phyloP scores from a whole-genome alignment of 2,329 filamentous ascomycete genomes.

The Sporothrix pallida region DNA sequence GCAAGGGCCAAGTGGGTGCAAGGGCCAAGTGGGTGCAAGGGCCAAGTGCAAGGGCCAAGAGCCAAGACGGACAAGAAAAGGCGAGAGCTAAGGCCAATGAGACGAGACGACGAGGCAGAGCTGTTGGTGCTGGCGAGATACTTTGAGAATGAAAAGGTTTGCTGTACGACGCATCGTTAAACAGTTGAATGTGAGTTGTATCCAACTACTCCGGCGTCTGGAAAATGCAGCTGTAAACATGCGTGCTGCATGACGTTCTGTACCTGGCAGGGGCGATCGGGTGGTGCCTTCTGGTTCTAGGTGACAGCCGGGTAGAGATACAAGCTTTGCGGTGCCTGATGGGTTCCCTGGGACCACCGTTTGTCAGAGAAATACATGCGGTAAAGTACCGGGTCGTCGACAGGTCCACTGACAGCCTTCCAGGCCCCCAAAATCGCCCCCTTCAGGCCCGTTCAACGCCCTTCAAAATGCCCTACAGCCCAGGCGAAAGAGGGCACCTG shows the following conservation, averaged over 20 bases:
- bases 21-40: neutral
- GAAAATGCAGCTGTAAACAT: neutral
- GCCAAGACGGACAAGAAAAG: neutral
- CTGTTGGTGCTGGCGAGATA: neutral
- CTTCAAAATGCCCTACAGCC: neutral
- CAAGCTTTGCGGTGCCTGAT: constrained; percentile 19
- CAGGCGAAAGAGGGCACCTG: constrained; percentile 2
- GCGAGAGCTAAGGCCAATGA: neutral
- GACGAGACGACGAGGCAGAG: neutral
- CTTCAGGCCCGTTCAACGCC: neutral
- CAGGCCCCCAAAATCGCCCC: too few relatives aligned
- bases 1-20: constrained; percentile 9
- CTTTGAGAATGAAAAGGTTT: too few relatives aligned
- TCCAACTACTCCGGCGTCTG: too few relatives aligned
- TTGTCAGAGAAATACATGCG: constrained; percentile 12
- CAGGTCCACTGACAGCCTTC: neutral
- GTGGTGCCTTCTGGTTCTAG: neutral
- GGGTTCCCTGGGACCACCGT: constrained; percentile 3
- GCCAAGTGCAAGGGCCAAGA: neutral
- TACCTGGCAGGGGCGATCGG: constrained; percentile 23
- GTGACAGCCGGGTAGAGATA: neutral
- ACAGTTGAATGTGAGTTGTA: too few relatives aligned
- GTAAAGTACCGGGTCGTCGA: neutral
- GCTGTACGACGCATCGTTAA: too few relatives aligned
- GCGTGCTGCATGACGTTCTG: neutral